Evolutionary conservation across 1,139 yeast species (phyloP).

Genomic region (Meyerozyma smithsonii): DNA sequence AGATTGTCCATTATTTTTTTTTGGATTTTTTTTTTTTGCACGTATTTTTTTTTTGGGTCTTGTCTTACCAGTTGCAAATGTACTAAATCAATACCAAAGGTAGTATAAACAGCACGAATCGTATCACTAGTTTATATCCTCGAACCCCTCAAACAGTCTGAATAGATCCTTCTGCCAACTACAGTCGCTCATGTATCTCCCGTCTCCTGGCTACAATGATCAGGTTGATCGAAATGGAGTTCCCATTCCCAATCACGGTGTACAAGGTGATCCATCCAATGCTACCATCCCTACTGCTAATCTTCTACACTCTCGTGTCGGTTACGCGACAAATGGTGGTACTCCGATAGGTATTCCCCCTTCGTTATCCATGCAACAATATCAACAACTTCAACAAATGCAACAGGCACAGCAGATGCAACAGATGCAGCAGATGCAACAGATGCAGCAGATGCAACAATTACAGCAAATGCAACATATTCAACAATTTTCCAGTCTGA

Average conservation of each 20-base stretch:
- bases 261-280: background rate
- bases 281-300: background rate
- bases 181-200: slow-evolving; percentile 3
- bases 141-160: background rate
- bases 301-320: background rate
- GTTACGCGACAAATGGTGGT: background rate
- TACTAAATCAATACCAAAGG: background rate
- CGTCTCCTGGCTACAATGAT: slow-evolving; percentile 5
- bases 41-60: slow-evolving; percentile 6
- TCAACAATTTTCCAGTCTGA: slow-evolving; percentile 10
- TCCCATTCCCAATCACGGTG: background rate
- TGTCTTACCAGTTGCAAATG: slow-evolving; percentile 3
- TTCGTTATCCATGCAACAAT: slow-evolving; percentile 4
- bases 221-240: background rate
- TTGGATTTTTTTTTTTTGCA: slow-evolving; percentile 4
- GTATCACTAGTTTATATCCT: background rate
- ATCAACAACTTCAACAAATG: slow-evolving; percentile 7
- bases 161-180: too few species aligned
- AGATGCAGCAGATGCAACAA: slow-evolving; percentile 5
- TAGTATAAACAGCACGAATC: too few species aligned
- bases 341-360: background rate
- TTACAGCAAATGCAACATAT: slow-evolving; percentile 4
- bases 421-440: slow-evolving; percentile 7
- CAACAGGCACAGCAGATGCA: slow-evolving; percentile 7
- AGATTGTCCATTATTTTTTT: slow-evolving; percentile 3